Evolutionary conservation across 495 filamentous ascomycete species (phyloP).

Genomic region (Aspergillus diversus): DNA sequence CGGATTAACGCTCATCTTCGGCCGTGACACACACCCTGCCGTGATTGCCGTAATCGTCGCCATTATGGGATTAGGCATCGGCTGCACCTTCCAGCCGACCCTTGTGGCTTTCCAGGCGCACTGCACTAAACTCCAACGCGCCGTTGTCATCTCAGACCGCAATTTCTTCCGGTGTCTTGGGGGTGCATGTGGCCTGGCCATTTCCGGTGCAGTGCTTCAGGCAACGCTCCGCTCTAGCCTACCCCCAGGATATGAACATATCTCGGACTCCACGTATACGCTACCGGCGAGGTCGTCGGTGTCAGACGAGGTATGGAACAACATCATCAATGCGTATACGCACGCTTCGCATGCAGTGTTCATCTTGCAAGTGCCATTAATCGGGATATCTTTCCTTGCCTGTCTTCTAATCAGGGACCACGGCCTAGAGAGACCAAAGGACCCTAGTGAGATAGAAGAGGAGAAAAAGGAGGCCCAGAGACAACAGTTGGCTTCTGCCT

Average conservation of each 20-base stretch:
- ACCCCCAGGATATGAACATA: constrained; percentile 41
- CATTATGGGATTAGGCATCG: constrained; percentile 58
- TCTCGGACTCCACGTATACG: constrained; percentile 49
- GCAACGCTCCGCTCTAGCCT: constrained; percentile 52
- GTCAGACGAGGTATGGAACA: constrained; percentile 40
- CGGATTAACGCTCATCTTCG: constrained; percentile 56
- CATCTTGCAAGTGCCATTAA: constrained; percentile 56
- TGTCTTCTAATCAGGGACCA: constrained; percentile 58
- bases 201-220: constrained; percentile 61
- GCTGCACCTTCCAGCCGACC: constrained; percentile 62
- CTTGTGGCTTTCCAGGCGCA: constrained; percentile 68
- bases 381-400: constrained; percentile 55
- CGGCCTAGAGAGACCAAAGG: constrained; percentile 55
- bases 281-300: constrained; percentile 38
- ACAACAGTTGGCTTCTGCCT: background rate
- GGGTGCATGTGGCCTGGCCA: constrained; percentile 60
- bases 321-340: constrained; percentile 54
- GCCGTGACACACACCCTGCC: constrained; percentile 47
- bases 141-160: constrained; percentile 62
- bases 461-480: background rate
- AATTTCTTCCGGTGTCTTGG: constrained; percentile 68
- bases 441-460: constrained; percentile 37
- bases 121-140: constrained; percentile 58
- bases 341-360: constrained; percentile 58
- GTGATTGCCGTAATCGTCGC: constrained; percentile 56